phyloP scores from a whole-genome alignment of 2,329 filamentous ascomycete genomes.

The Ophiostoma himal-ulmi region DNA sequence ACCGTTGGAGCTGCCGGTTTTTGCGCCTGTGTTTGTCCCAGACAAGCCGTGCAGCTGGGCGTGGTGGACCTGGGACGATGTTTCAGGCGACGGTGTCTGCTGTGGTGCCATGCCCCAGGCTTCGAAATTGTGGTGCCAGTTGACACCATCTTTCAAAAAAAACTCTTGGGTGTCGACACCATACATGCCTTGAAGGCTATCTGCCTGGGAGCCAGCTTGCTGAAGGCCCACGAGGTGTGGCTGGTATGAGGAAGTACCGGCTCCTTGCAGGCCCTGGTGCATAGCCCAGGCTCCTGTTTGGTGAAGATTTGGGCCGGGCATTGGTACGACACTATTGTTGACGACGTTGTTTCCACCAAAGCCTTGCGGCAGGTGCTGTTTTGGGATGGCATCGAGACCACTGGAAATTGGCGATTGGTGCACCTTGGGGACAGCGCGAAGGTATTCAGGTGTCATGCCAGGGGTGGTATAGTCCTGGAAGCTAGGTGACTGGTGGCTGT shows the following conservation, averaged over 20 bases:
- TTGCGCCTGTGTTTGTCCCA: neutral
- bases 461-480: slow-evolving; percentile 28
- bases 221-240: neutral
- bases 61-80: slow-evolving; percentile 16
- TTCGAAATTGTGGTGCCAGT: slow-evolving; percentile 54
- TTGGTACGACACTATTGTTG: neutral
- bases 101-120: slow-evolving; percentile 41
- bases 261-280: slow-evolving; percentile 10
- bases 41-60: slow-evolving; percentile 12
- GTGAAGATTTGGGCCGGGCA: neutral
- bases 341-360: slow-evolving; percentile 5
- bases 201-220: neutral
- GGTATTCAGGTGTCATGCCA: slow-evolving; percentile 19
- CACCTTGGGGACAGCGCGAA: neutral
- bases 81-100: slow-evolving; percentile 11
- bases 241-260: neutral
- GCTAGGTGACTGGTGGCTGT: slow-evolving; percentile 30
- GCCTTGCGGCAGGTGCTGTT: neutral
- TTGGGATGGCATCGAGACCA: neutral
- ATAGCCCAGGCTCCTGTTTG: slow-evolving; percentile 21
- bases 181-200: slow-evolving; percentile 30
- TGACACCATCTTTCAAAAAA: slow-evolving; percentile 53
- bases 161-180: slow-evolving; percentile 50
- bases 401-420: neutral
- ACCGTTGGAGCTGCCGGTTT: neutral